Base-by-base conservation (phyloP, 2,329 filamentous ascomycete species). In the Pseudopithomyces maydicus region DNA sequence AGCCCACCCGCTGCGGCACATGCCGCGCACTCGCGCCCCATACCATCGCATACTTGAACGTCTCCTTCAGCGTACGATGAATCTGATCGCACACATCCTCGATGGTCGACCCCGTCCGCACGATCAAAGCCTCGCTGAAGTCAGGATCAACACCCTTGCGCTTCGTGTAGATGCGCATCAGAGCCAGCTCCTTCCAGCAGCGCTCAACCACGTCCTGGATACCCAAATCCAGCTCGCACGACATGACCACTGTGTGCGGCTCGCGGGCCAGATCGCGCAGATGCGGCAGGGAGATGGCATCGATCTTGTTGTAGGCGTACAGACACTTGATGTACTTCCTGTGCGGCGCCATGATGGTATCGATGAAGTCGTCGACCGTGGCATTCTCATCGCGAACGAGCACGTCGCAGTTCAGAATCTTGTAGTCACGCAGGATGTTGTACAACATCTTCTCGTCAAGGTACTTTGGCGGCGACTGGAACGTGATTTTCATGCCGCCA, bases 231-330 rank as follows among this genome's bases (percentile, higher is more conserved):
- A 97, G 84, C 80, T 99, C 96, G 77, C 96, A 99, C 72, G 88
- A 92, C 95, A 99, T 99, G 73, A 99, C 94, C 23, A 90, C 92
- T 0, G 96, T 98, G 76, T 98, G 84, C 2, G 92, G 91, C 79
- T 99, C 96, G 58, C 92, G 88, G 5, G 96, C 95, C 20, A 99
- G 83, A 74, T 90, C 88, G 81, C 99, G 91, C 46, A 99, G 85
- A 78, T 96, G 96, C 74, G 97, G 92, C 64, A 99, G 85, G 41
- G 90, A 94, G 58, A 99, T 91, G 75, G 87, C 89, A 80, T 99
- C 95, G 79, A 99, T 96, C 81, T 99, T 99, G 89, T 99, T 99
- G 87, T 99, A 99, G 32, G 98, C 94, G 79, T 99, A 99, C 32
- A 99, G 84, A 55, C 87, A 90, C 73, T 86, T 85, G 81, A 99